These are phyloP conservation scores for Wallacemonas sp. DNA, from an alignment of 208 protist genomes.

Conservation along the genomic window DNA sequence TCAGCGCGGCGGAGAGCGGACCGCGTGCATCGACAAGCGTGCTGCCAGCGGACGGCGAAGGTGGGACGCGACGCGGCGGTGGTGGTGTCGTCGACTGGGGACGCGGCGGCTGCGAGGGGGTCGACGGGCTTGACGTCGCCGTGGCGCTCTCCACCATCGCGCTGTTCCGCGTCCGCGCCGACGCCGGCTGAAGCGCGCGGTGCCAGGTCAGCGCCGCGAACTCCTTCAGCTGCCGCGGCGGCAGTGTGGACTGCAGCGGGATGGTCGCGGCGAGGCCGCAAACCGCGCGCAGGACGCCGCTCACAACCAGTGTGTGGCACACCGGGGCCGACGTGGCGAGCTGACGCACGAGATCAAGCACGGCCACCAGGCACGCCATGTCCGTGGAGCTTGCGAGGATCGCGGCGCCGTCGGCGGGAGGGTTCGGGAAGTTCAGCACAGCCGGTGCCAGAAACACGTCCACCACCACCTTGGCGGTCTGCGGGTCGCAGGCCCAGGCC, in stretches of 20 bases:
- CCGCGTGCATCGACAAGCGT: too few species aligned
- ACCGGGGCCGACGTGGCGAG: conserved; percentile 24
- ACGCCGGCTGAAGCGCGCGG: too few species aligned
- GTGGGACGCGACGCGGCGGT: too few species aligned
- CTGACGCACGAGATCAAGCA: conserved; percentile 50
- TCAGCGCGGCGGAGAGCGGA: too few species aligned
- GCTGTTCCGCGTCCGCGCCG: too few species aligned
- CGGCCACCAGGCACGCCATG: conserved; percentile 28
- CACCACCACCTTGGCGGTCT: conserved; percentile 24
- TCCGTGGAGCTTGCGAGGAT: conserved; percentile 23
- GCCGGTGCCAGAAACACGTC: conserved; percentile 29
- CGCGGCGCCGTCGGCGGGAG: conserved; percentile 14
- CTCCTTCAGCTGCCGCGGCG: conserved; percentile 53
- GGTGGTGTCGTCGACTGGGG: too few species aligned
- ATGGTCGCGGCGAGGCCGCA: conserved; percentile 43
- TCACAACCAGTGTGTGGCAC: conserved; percentile 50
- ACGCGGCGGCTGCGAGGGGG: too few species aligned
- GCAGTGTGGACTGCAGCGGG: conserved; percentile 47
- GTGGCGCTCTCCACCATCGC: too few species aligned
- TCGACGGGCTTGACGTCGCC: too few species aligned
- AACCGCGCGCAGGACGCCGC: conserved; percentile 35
- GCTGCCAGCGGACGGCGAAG: too few species aligned
- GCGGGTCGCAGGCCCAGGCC: neutral
- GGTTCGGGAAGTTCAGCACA: conserved; percentile 24
- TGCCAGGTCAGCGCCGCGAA: conserved; percentile 34